Percentiles rank a stretch among this genome's conserved stretches.
Evolutionary conservation across 148 eudicot species (phyloP).

Genomic region (Fallopia convolvulus): DNA sequence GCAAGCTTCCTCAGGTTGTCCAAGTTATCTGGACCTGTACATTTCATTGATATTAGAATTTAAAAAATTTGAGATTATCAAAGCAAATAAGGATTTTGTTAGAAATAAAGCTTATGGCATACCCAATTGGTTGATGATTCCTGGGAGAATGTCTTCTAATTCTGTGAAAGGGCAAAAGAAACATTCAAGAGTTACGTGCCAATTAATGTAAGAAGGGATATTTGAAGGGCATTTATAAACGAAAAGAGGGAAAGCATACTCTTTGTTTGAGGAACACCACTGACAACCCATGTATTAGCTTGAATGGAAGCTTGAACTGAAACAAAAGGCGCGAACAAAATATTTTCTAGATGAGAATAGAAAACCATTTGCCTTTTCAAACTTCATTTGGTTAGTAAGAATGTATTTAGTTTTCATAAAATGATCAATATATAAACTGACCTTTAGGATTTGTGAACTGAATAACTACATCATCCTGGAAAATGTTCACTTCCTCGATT

Average conservation of each 20-base stretch:
- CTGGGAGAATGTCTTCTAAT: constrained; percentile 77
- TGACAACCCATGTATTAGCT: constrained; percentile 94
- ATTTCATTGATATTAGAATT: neutral
- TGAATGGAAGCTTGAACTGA: constrained; percentile 90
- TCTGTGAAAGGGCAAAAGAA: constrained; percentile 27
- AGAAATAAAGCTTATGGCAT: constrained; percentile 12
- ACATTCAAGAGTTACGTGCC: neutral
- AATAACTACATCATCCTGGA: constrained; percentile 81
- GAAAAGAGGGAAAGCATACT: constrained; percentile 32
- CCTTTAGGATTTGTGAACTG: constrained; percentile 84
- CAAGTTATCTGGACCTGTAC: constrained; percentile 66
- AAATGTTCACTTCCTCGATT: constrained; percentile 86
- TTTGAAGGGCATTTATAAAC: neutral
- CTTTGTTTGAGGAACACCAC: constrained; percentile 85
- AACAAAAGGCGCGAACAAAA: constrained; percentile 6
- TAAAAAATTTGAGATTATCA: neutral
- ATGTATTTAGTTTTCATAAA: neutral
- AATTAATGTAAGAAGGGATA: neutral
- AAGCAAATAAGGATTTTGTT: neutral
- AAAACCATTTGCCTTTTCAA: neutral
- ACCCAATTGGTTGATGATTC: constrained; percentile 77
- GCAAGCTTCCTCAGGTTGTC: constrained; percentile 73
- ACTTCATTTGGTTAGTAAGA: neutral
- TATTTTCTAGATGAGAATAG: neutral
- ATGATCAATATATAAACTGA: constrained; percentile 1